Evolutionary conservation across 2,329 filamentous ascomycete genomes (phyloP), one percentile per base, ranked within the genome.

Genomic region (Monosporascus sp.): DNA sequence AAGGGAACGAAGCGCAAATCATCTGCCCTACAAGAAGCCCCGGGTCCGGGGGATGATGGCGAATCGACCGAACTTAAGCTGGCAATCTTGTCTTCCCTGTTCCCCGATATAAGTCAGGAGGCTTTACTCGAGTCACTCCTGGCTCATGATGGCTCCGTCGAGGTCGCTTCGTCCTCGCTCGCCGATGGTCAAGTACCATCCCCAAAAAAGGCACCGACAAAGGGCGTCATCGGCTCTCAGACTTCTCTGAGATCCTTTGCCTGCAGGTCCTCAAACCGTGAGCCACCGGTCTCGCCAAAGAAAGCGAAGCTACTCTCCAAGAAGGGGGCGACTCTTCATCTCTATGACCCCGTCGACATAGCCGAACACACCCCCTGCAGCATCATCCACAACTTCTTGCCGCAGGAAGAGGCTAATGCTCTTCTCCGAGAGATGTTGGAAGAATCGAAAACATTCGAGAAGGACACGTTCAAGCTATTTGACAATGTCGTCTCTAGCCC

Each of bases 21-120:
- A 24, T 64, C 67, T 9, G 37, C 60, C n/a, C 8, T 53, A 9
- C 50, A 55, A 53, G 53, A 54, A 35, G 24, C 24, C 22, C 50
- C 18, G 46, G 52, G 24, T 50, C 36, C 47, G 31, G 57, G 64
- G 37, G 63, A 66, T 52, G 48, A 50, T 50, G 52, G 83, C 17
- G 89, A 96, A 47, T 86, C 88, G 1, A 99, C 94, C 0, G 94
- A 97, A 57, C 77, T 95, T 62, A 97, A 97, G 65, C 74, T 99
- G 15, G 91, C 91, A 1, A 75, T 96, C 1, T 74, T 99, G 3
- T 81, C 87, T 2, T 97, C 94, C 1, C 72, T 97, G 0, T 80
- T 91, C 59, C 83, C 89, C 0, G 67, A 75, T 1, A 59, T 85
- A 4, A 77, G 83, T 7, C 84, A 88, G 47, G 82, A 86, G 37